Evolutionary conservation across 2,329 filamentous ascomycete species (phyloP), one percentile per base, ranked within the genome.

Genomic region (Incumbomyces delicatus): DNA sequence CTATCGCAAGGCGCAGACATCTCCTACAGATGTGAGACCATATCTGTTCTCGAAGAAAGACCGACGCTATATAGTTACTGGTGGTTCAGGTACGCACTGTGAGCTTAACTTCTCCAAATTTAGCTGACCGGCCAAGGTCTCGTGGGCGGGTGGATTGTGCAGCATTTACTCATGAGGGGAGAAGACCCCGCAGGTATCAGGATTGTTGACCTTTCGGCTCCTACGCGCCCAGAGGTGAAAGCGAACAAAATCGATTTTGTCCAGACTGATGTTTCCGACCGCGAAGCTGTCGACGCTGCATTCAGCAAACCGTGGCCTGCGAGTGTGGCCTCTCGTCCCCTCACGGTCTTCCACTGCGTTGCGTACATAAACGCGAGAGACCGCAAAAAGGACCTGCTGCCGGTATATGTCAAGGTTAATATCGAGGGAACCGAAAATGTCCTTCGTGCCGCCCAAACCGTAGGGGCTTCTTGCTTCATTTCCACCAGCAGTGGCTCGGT

Each of bases 311-410:
- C 69, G 4, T 79, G 76, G 76, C 62, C 66, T 2, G 41, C 58
- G 2, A 57, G 59, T 1, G 63, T 68, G 4, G 62, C 68, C 4
- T 39, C 59, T 3, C 63, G 71, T 2, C 74, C 75, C 1, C 60
- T 79, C 18, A 77, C 75, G 1, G 75, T 79, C 12, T 77, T 75
- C 55, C 76, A 79, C 61, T 77, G 71, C 1, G 76, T 75, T 2
- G 76, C 75, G 1, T 64, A 70, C 4, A 77, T 79, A 48, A 64
- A 73, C 10, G 68, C 73, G 0, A 67, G 64, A 13, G 75, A 78
- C 46, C 69, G 75, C 6, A 64, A 67, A 41, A 55, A 58, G 38
- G 59, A 65, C 29, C 62, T 72, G 29, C 74, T 77, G 51, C 58
- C 63, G 18, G 66, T 69, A 20, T 66, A 67, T 45, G 65, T 65